Base-by-base conservation (phyloP, 768 basidiomycete species). In the Kondoa malvinella region DNA sequence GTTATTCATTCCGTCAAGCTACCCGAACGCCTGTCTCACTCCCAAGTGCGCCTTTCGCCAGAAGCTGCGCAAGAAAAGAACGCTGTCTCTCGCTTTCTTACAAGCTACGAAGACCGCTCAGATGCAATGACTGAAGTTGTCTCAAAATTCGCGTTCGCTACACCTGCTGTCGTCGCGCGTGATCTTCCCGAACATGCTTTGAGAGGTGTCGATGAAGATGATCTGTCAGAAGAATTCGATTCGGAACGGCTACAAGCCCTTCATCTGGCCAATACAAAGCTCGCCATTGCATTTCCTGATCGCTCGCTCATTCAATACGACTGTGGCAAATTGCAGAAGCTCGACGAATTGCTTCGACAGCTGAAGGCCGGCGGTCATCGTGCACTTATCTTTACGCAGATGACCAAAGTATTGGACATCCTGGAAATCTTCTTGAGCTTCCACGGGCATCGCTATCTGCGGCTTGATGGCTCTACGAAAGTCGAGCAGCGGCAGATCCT, bases 401-500 rank as follows among this genome's bases (percentile, higher is more conserved):
- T 96, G 92, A 94, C 92, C 32, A 82, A 82, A 69, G 86, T 97
- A 33, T 81, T 97, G 68, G 92, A 97, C 75, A 89, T 97, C 69
- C 82, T 97, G 65, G 92, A 96, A 76, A 85, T 86, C 21, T 97
- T 91, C 77, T 81, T 96, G 68, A 92, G 87, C 73, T 85, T 90
- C 67, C 90, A 92, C 74, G 92, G 92, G 0, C 88, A 92, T 75
- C 83, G 92, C 14, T 97, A 97, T 76, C 82, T 94, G 25, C 83
- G 92, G n/a, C 79, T 97, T 34, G 92, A 97, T 74, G 92, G 92
- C 1, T 86, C 89, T 56, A 97, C 92, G 66, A 92, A 88, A 78
- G 89, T 95, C 68, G 92, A 95, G 78, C 89, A 96, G 73, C 81
- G 92, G 0, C 79, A 80, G 66, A 73, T 77, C 57, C 73, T 80